These are phyloP conservation scores for Cyberlindnera mycetangii DNA, from an alignment of 805 yeast genomes.

Conservation along the genomic window DNA sequence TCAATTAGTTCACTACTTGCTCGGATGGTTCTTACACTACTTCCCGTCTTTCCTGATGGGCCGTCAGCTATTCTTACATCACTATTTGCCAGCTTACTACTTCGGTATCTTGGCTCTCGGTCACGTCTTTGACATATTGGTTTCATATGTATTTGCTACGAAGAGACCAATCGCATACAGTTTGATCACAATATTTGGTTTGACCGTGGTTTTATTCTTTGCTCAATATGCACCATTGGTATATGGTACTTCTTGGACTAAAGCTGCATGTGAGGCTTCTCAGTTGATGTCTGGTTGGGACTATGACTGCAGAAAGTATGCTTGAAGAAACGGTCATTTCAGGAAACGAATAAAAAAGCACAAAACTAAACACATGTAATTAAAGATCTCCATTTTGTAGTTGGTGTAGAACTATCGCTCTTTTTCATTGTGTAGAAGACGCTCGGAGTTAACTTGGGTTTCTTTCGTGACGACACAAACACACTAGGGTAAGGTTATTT, in stretches of 20 bases:
- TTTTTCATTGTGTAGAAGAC: too few relatives aligned
- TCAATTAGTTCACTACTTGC: slow-evolving; percentile 55
- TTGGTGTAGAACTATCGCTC: neutral
- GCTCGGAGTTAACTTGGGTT: too few relatives aligned
- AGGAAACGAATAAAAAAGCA: neutral
- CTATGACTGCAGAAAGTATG: slow-evolving; percentile 66
- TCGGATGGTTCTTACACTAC: slow-evolving; percentile 74
- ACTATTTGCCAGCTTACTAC: slow-evolving; percentile 88
- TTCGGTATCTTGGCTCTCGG: slow-evolving; percentile 78
- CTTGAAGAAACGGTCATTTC: neutral
- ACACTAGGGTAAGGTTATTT: too few relatives aligned
- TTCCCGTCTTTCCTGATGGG: slow-evolving; percentile 83
- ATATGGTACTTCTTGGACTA: slow-evolving; percentile 82
- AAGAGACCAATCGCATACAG: slow-evolving; percentile 42
- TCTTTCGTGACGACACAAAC: too few relatives aligned
- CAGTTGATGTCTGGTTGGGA: slow-evolving; percentile 76
- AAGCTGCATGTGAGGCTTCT: slow-evolving; percentile 56
- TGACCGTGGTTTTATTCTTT: slow-evolving; percentile 52
- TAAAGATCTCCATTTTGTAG: neutral
- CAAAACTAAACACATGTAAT: slow-evolving; percentile 1
- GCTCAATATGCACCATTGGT: slow-evolving; percentile 65
- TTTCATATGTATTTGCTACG: slow-evolving; percentile 39
- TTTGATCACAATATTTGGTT: slow-evolving; percentile 46
- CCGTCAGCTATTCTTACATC: slow-evolving; percentile 90
- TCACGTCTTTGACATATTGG: slow-evolving; percentile 57